Conservation (phyloP, 768 basidiomycete species). For the Paxillus involutus region DNA sequence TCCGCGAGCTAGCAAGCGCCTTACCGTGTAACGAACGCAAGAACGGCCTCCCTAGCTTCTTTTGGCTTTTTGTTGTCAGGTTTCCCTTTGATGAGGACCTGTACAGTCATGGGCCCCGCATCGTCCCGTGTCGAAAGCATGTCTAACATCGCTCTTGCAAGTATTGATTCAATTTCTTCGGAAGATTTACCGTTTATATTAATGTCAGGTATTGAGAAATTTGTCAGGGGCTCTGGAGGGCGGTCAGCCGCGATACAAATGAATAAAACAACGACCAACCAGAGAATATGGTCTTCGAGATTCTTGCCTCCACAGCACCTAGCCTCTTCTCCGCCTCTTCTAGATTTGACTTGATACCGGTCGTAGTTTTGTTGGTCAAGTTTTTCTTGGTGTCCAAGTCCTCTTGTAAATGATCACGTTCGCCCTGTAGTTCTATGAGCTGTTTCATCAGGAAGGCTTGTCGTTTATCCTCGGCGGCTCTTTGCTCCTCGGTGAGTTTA, state of each 20-base stretch:
- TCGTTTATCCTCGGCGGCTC: slow-evolving; percentile 20
- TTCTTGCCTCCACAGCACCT: slow-evolving; percentile 8
- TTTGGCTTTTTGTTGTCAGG: not conserved
- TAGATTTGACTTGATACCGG: slow-evolving; percentile 13
- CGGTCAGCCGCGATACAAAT: slow-evolving; percentile 1
- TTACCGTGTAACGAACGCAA: slow-evolving; percentile 18
- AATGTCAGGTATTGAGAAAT: slow-evolving; percentile 2
- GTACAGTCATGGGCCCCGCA: slow-evolving; percentile 17
- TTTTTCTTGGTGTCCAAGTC: slow-evolving; percentile 6
- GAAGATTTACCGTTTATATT: not conserved
- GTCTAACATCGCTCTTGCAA: slow-evolving; percentile 12
- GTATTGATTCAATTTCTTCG: not conserved
- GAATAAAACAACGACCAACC: slow-evolving; percentile 4
- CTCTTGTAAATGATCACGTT: not conserved
- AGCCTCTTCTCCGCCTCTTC: slow-evolving; percentile 14
- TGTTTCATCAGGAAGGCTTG: slow-evolving; percentile 17
- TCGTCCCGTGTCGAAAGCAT: slow-evolving; percentile 13
- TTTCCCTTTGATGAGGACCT: slow-evolving; percentile 2
- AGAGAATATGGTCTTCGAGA: slow-evolving; percentile 20
- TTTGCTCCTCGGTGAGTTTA: slow-evolving; percentile 22
- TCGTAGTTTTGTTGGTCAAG: not conserved
- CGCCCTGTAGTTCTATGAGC: slow-evolving; percentile 13
- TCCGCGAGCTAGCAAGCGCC: not conserved
- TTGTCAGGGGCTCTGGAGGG: slow-evolving; percentile 7
- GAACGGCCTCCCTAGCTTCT: slow-evolving; percentile 6